Base-by-base conservation (phyloP, 1,284 basidiomycete genomes). In the Wallemia mellicola region DNA sequence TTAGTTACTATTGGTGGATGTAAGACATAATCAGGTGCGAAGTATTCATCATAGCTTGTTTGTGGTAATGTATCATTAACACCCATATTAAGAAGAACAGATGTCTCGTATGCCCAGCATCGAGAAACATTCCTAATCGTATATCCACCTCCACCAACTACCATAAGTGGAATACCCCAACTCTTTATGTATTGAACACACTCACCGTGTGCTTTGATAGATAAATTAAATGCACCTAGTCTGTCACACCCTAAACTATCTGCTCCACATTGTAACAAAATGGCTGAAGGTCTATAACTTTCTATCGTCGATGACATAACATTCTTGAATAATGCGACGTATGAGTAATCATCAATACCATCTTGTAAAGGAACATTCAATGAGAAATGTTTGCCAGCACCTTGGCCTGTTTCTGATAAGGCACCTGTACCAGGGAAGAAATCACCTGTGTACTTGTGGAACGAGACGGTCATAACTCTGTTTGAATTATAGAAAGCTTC, bases 81-180 rank as follows among this genome's bases (percentile, higher is more conserved):
- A 19, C 77, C 73, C 0, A 82, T 79, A 19, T 87, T 85, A 26
- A 91, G 81, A n/a, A 91, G 77, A 0, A 98, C 83, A 2, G 86
- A 82, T 0, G 94, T 98, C 71, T 98, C 92, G 73, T 96, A 95
- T 11, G 92, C 83, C 92, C 92, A 98, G 68, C 92, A 96, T n/a
- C 92, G 79, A 54, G 86, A 86, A 60, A 98, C 92, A 65, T 92
- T 94, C 59, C 69, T 64, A 66, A 89, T 85, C 1, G 85, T 91
- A 68, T 98, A 98, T 0, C 92, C 92, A 1, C 92, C 92, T 1
- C 92, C 92, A 22, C 92, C 92, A 1, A 98, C 70, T 5, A 94
- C 83, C 19, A 98, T 75, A 2, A 96, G 73, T 0, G 92, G 92
- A 0, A 95, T 77, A 61, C 82, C 81, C 72, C 87, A 96, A 60